Conservation (phyloP, 1,139 yeast genomes). For the Hyphopichia buzzinii region DNA sequence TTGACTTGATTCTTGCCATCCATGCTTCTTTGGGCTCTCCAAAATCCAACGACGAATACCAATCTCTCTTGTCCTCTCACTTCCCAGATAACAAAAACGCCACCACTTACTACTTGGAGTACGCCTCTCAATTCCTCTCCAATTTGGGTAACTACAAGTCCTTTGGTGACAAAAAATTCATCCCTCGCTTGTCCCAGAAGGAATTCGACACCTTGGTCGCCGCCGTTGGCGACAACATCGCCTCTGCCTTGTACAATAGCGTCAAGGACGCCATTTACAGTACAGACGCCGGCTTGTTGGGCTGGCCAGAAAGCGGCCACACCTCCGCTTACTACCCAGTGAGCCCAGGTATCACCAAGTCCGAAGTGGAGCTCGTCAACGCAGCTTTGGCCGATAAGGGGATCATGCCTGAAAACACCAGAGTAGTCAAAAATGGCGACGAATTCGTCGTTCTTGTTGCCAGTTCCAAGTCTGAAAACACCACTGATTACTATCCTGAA, state of each 20-base stretch:
- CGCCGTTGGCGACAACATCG: conserved; percentile 35
- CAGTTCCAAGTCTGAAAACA: conserved; percentile 47
- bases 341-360: conserved; percentile 48
- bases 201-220: conserved; percentile 49
- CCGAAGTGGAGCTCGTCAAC: conserved; percentile 66
- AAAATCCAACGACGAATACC: conserved; percentile 39
- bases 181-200: conserved; percentile 56
- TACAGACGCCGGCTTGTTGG: conserved; percentile 54
- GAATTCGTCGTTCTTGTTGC: conserved; percentile 61
- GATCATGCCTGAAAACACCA: conserved; percentile 80
- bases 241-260: conserved; percentile 37
- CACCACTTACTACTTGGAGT: conserved; percentile 61
- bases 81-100: conserved; percentile 30
- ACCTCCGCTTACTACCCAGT: conserved; percentile 68
- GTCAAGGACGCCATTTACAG: conserved; percentile 53
- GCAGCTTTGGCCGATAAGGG: conserved; percentile 57
- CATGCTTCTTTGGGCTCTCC: conserved; percentile 54
- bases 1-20: conserved; percentile 60
- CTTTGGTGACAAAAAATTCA: conserved; percentile 83
- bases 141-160: conserved; percentile 87
- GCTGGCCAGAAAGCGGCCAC: conserved; percentile 78
- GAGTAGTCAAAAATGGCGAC: conserved; percentile 47
- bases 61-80: conserved; percentile 19
- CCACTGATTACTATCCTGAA: conserved; percentile 40
- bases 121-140: conserved; percentile 74